phyloP scores from a whole-genome alignment of 2,329 filamentous ascomycete species.

The Aspergillus pseudotamarii region DNA sequence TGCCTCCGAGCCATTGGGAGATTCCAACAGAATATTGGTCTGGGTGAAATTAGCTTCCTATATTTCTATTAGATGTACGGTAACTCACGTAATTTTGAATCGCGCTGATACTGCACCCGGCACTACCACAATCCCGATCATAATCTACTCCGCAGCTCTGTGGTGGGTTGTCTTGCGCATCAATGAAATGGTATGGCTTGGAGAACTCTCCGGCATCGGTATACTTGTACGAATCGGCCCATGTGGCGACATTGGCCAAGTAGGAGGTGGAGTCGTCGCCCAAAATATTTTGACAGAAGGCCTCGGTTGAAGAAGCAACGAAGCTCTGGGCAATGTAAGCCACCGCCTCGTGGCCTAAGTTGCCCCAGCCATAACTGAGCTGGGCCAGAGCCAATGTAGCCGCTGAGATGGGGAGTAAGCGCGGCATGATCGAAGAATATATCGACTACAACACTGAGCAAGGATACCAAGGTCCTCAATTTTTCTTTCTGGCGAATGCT shows the following conservation, averaged over 20 bases:
- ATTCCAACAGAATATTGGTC: constrained; percentile 46
- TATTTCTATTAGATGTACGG: constrained; percentile 12
- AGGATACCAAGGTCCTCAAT: background rate
- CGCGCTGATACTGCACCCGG: constrained; percentile 56
- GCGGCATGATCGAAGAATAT: background rate
- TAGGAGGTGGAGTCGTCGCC: constrained; percentile 49
- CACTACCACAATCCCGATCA: constrained; percentile 53
- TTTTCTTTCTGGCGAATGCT: background rate
- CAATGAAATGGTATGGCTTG: constrained; percentile 54
- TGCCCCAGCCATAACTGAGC: constrained; percentile 50
- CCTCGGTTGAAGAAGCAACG: constrained; percentile 45
- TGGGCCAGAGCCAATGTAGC: background rate
- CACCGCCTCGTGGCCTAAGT: constrained; percentile 57
- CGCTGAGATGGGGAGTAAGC: background rate
- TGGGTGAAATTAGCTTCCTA: background rate
- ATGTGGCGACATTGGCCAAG: constrained; percentile 56
- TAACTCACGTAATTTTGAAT: constrained; percentile 52
- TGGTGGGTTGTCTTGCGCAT: constrained; percentile 54
- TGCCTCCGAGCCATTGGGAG: background rate
- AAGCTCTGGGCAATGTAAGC: constrained; percentile 58
- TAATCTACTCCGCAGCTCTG: constrained; percentile 52
- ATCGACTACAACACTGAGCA: too few relatives aligned
- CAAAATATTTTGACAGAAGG: constrained; percentile 50
- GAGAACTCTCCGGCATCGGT: constrained; percentile 53
- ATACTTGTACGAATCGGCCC: constrained; percentile 56